These are phyloP conservation scores for Solanum bukasovii DNA, from an alignment of 257 asterid species.

Conservation along the genomic window DNA sequence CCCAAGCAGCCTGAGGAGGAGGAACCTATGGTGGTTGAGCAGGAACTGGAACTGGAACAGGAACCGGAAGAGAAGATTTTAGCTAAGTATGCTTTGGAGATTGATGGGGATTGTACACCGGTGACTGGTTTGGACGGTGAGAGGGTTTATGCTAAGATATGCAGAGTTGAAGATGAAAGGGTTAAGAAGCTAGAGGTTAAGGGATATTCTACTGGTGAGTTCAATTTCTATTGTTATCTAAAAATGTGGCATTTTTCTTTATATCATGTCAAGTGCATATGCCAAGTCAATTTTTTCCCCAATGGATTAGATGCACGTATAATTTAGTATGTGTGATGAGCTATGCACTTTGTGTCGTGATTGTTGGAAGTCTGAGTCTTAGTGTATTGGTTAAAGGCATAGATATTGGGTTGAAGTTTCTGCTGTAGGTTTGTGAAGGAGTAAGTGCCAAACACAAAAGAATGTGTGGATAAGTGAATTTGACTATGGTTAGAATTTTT, in stretches of 20 bases:
- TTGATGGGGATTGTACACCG: slow-evolving; percentile 82
- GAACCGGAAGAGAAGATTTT: slow-evolving; percentile 40
- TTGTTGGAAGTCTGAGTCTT: neutral
- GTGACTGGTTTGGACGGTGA: slow-evolving; percentile 93
- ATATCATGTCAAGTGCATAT: neutral
- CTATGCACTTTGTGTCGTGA: neutral
- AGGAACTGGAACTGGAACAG: slow-evolving; percentile 8
- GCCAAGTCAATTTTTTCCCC: neutral
- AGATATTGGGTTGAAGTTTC: neutral
- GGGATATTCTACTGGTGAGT: slow-evolving; percentile 40
- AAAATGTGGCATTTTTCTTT: neutral
- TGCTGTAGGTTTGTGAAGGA: neutral
- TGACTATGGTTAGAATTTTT: neutral
- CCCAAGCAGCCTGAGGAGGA: slow-evolving; percentile 31
- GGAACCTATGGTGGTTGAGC: slow-evolving; percentile 22
- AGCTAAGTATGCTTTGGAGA: slow-evolving; percentile 63
- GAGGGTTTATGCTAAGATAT: slow-evolving; percentile 81
- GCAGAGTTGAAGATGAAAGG: slow-evolving; percentile 31
- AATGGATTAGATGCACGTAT: neutral
- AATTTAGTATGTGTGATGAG: neutral
- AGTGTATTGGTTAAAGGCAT: neutral
- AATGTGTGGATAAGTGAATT: neutral
- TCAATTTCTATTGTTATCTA: neutral
- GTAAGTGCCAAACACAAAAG: neutral
- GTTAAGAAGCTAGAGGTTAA: slow-evolving; percentile 28